Conservation (phyloP, 1,139 yeast species). For the Yamadazyma taylorii region DNA sequence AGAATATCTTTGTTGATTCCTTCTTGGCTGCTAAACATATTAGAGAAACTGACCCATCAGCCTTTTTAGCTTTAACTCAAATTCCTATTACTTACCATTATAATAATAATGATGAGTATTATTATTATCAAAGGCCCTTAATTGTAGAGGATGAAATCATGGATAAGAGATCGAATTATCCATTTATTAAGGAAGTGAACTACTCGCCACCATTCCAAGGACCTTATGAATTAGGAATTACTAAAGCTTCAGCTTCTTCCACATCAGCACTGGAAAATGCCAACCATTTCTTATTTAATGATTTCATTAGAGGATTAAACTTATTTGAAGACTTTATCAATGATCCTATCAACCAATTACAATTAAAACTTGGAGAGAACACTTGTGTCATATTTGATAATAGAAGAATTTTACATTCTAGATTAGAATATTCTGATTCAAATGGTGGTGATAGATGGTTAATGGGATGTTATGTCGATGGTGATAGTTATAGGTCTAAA, state of each 20-base stretch:
- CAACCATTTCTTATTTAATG: slow-evolving; percentile 36
- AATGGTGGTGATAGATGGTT: slow-evolving; percentile 67
- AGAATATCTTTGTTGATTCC: slow-evolving; percentile 72
- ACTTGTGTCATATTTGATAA: slow-evolving; percentile 73
- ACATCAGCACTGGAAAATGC: slow-evolving; percentile 21
- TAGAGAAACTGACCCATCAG: slow-evolving; percentile 55
- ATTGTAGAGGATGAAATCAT: slow-evolving; percentile 56
- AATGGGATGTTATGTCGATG: slow-evolving; percentile 77
- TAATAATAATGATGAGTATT: slow-evolving; percentile 62
- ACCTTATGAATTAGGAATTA: slow-evolving; percentile 61
- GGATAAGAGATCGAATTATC: slow-evolving; percentile 29
- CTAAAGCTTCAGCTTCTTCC: slow-evolving; percentile 21
- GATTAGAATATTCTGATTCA: slow-evolving; percentile 55
- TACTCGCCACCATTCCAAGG: slow-evolving; percentile 89
- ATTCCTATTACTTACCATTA: slow-evolving; percentile 75
- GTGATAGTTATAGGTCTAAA: slow-evolving; percentile 69
- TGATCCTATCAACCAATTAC: slow-evolving; percentile 54
- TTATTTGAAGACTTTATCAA: slow-evolving; percentile 62
- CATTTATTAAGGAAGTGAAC: slow-evolving; percentile 57
- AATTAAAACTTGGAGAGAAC: slow-evolving; percentile 58
- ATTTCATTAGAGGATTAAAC: slow-evolving; percentile 59
- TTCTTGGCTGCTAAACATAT: slow-evolving; percentile 65
- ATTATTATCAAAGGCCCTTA: slow-evolving; percentile 64
- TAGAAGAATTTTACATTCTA: slow-evolving; percentile 69
- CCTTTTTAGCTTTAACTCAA: slow-evolving; percentile 59